Conservation (phyloP, 208 protist species). For the Naegleria lovaniensis region DNA sequence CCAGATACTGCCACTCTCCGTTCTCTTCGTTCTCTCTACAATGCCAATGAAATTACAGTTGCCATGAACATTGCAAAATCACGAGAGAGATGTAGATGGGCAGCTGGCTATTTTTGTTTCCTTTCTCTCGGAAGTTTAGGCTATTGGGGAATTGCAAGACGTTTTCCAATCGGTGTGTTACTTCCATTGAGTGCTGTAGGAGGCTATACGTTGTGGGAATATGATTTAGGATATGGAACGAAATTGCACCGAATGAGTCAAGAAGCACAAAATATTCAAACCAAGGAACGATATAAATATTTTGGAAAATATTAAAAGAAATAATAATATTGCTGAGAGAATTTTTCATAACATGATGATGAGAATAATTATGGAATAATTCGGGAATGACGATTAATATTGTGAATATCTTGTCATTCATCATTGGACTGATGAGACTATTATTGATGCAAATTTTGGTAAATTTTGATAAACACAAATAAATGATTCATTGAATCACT, state of each 20-base stretch:
- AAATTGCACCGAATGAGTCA: neutral
- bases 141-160: neutral
- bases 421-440: no score
- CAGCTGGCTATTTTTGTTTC: neutral
- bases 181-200: neutral
- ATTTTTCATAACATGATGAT: no score
- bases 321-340: no score
- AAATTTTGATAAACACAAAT: no score
- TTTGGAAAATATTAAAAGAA: slow-evolving; percentile 27
- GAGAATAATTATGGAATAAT: no score
- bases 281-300: slow-evolving; percentile 14
- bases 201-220: neutral
- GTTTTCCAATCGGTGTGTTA: neutral
- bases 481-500: no score
- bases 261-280: slow-evolving; percentile 16
- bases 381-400: no score
- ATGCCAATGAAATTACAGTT: neutral
- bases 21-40: neutral
- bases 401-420: no score
- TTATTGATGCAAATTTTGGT: no score
- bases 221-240: slow-evolving; percentile 25
- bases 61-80: slow-evolving; percentile 9
- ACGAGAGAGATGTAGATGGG: slow-evolving; percentile 14
- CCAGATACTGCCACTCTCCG: neutral
- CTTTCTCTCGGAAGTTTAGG: neutral